Evolutionary conservation across 257 asterid species (phyloP), one percentile per base, ranked within the genome.

Genomic region (Gardenia jasminoides): DNA sequence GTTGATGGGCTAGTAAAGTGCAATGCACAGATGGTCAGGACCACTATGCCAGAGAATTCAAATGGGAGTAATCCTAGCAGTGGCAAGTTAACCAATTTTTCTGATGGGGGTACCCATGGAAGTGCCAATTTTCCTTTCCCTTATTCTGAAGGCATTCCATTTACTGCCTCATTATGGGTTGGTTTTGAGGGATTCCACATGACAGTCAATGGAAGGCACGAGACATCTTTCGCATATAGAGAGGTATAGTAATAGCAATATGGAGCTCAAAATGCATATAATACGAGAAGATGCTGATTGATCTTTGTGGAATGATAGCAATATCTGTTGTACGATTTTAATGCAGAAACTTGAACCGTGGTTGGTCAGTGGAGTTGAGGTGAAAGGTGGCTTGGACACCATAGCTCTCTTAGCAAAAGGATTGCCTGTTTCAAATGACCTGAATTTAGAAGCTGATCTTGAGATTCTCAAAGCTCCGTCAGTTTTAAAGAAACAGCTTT

Each of bases 131-230:
- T 87, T 84, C 97, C 90, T 75, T 87, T 90, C 84, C 97, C 90
- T 76, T 95, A 91, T 80, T 88, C 90, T 36, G 97, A 93, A 80
- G 96, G 97, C 61, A 89, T 74, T 84, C 98, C 96, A 24, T 95
- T 95, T 81, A 90, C 97, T 70, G 97, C 98, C 84, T 91, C 99
- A 67, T 46, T 95, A 72, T 93, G 99, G 99, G 93, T 91, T 41
- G 99, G 99, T 47, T 47, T 81, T 2, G 97, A 92, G 88, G 99
- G 98, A 78, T 95, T 95, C 76, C 98, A 95, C 84, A 86, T 91
- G 93, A 86, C 99, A 10, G 97, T 96, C 47, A 96, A 96, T 72
- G 99, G 99, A 87, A 91, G 97, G 86, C 98, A 93, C 20, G 99
- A 93, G 80, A 92, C 98, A 20, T 93, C 98, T 65, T 96, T 92